A percentile compares a stretch with the other conserved stretches of the same genome.
phyloP scores from a whole-genome alignment of 2,329 filamentous ascomycete species.

The Saccharata proteae region DNA sequence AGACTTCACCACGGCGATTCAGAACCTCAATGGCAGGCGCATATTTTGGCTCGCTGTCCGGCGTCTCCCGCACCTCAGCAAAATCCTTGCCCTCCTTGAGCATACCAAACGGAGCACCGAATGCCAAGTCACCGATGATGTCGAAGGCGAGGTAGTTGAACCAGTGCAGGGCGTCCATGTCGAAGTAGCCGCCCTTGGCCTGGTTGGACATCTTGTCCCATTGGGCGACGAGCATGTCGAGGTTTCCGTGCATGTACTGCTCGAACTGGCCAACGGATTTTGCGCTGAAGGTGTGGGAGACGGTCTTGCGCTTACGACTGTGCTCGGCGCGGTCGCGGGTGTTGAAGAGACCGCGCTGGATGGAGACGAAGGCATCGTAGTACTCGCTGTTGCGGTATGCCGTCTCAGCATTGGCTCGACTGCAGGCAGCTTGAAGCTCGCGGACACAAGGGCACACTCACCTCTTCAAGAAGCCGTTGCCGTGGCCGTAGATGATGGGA shows the following conservation, averaged over 20 bases:
- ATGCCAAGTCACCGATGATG: conserved; percentile 53
- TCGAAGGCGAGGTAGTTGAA: conserved; percentile 58
- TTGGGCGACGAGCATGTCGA: conserved; percentile 59
- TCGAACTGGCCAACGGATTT: conserved; percentile 78
- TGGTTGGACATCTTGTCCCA: conserved; percentile 54
- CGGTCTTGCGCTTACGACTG: conserved; percentile 76
- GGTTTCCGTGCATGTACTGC: conserved; percentile 73
- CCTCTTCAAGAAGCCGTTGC: conserved; percentile 39
- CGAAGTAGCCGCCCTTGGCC: conserved; percentile 43
- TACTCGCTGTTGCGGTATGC: conserved; percentile 50
- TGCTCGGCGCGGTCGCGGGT: conserved; percentile 73
- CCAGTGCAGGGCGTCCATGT: conserved; percentile 66
- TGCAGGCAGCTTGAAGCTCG: neutral
- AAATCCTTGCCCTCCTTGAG: conserved; percentile 62
- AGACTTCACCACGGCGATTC: conserved; percentile 79
- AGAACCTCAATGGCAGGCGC: conserved; percentile 76
- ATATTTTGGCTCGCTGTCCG: conserved; percentile 51
- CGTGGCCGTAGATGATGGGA: conserved; percentile 57
- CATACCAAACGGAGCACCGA: conserved; percentile 76
- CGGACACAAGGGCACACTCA: conserved; percentile 15
- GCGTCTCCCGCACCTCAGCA: conserved; percentile 56
- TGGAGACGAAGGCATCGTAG: conserved; percentile 86
- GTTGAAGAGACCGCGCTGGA: conserved; percentile 78
- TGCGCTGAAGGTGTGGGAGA: conserved; percentile 74
- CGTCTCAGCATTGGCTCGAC: neutral